Conservation (phyloP, 176 grass and related monocot species). For the Phragmites australis region DNA sequence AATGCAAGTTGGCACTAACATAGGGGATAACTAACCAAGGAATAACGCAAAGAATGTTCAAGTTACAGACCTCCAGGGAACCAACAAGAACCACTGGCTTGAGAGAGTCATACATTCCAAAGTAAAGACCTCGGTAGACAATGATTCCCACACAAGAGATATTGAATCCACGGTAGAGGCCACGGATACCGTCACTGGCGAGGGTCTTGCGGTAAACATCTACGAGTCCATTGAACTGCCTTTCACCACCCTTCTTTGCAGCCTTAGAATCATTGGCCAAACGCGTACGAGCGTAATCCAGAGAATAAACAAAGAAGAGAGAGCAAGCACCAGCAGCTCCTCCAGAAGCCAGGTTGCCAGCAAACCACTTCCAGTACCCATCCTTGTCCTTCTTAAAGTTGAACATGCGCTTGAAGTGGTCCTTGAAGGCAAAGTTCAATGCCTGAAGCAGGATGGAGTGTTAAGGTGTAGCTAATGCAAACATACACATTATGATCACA, state of each 20-base stretch:
- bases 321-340: conserved; percentile 68
- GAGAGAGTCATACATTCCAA: conserved; percentile 64
- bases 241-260: conserved; percentile 54
- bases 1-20: not conserved
- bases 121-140: conserved; percentile 63
- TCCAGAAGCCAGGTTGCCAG: conserved; percentile 61
- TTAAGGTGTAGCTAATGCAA: not conserved
- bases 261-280: conserved; percentile 61
- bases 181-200: conserved; percentile 45
- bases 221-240: conserved; percentile 64
- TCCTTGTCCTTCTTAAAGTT: conserved; percentile 73
- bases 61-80: conserved; percentile 40
- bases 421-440: conserved; percentile 70
- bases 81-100: conserved; percentile 65
- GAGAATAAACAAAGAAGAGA: conserved; percentile 60
- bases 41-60: not conserved
- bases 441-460: conserved; percentile 21
- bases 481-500: not conserved
- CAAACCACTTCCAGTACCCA: conserved; percentile 71
- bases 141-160: conserved; percentile 66
- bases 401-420: conserved; percentile 74
- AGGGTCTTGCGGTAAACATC: conserved; percentile 63
- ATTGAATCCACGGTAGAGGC: conserved; percentile 62
- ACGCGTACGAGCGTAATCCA: conserved; percentile 60
- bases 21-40: not conserved